Conservation (phyloP, 208 protist species). For the Giardia duodenalis region DNA sequence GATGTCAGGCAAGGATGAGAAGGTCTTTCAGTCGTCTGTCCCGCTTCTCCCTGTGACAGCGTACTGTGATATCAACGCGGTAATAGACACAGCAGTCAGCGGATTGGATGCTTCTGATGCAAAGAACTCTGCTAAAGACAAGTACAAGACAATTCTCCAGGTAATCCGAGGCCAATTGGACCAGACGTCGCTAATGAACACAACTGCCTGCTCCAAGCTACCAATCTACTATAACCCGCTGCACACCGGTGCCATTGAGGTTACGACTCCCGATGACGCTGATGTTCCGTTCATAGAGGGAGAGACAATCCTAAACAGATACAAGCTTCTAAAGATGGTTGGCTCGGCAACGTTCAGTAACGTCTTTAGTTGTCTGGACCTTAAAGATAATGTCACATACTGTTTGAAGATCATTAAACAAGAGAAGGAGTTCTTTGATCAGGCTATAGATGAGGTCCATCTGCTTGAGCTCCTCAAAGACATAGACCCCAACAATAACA, state of each 20-base stretch:
- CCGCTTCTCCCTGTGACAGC: neutral
- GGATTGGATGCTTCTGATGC: neutral
- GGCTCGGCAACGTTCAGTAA: constrained; percentile 74
- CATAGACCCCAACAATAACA: constrained; percentile 63
- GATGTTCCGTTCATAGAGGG: constrained; percentile 67
- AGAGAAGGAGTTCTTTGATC: constrained; percentile 86
- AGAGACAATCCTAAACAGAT: constrained; percentile 67
- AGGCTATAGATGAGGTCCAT: constrained; percentile 81
- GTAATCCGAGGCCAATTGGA: neutral
- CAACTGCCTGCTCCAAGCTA: neutral
- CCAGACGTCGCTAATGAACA: neutral
- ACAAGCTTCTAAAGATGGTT: constrained; percentile 73
- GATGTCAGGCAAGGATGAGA: neutral
- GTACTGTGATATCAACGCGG: neutral
- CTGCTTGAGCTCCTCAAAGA: constrained; percentile 71
- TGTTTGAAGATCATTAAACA: constrained; percentile 90
- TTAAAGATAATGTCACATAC: constrained; percentile 60
- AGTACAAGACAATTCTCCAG: neutral
- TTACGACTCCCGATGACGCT: constrained; percentile 44
- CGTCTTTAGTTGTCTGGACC: constrained; percentile 71
- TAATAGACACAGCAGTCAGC: neutral
- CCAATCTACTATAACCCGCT: constrained; percentile 4
- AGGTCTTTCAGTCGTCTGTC: neutral
- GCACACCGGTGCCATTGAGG: neutral
- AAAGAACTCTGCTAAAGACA: neutral